Evolutionary conservation across 2,329 filamentous ascomycete genomes (phyloP).

Genomic region (Drechslera avenae): DNA sequence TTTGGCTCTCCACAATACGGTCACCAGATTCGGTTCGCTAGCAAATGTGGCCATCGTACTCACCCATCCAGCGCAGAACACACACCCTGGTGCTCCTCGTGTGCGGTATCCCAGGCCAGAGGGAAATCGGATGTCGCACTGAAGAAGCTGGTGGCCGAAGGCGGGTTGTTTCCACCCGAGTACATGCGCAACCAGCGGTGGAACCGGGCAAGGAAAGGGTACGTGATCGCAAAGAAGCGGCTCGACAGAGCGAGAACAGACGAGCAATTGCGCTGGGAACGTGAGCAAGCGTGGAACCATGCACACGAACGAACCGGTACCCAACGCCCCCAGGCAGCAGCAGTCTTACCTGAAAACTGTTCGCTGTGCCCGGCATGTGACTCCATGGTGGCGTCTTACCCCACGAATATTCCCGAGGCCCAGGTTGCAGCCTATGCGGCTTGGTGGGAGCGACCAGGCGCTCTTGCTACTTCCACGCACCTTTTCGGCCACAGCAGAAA

Average conservation of each 20-base stretch:
- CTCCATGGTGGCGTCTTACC: slow-evolving; percentile 12
- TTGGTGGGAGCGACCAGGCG: slow-evolving; percentile 34
- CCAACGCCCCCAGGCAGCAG: slow-evolving; percentile 11
- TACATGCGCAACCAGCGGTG: slow-evolving; percentile 24
- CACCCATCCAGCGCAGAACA: slow-evolving; percentile 27
- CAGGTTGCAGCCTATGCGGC: slow-evolving; percentile 13
- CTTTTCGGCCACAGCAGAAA: slow-evolving; percentile 1
- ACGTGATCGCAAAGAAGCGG: slow-evolving; percentile 18
- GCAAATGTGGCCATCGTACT: slow-evolving; percentile 29
- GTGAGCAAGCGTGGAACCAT: slow-evolving; percentile 30
- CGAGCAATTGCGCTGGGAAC: slow-evolving; percentile 29
- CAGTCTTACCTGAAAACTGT: slow-evolving; percentile 7
- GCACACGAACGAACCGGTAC: slow-evolving; percentile 13
- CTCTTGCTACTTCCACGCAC: slow-evolving; percentile 15
- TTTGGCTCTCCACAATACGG: slow-evolving; percentile 5
- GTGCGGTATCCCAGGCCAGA: slow-evolving; percentile 18
- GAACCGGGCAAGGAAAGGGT: slow-evolving; percentile 27
- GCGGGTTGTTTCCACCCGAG: slow-evolving; percentile 16
- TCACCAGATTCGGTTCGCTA: slow-evolving; percentile 22
- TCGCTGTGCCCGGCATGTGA: slow-evolving; percentile 19
- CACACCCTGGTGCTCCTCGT: slow-evolving; percentile 27
- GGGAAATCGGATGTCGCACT: slow-evolving; percentile 20
- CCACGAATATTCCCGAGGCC: slow-evolving; percentile 9
- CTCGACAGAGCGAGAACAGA: slow-evolving; percentile 16
- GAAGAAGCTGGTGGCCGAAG: slow-evolving; percentile 16